phyloP scores from a whole-genome alignment of 495 filamentous ascomycete species.

The Acidiella bohemica region DNA sequence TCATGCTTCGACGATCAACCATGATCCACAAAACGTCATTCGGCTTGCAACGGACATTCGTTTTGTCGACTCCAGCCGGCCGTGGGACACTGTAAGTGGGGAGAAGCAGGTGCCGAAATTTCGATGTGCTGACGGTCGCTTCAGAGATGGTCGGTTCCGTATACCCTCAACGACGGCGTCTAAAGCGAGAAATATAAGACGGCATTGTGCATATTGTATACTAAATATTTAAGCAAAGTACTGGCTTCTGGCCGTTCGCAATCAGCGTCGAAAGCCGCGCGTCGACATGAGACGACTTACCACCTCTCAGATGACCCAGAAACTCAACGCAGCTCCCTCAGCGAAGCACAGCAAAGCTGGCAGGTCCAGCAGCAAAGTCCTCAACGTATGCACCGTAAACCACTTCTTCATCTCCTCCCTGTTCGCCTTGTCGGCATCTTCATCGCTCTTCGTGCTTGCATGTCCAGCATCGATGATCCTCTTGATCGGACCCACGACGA shows the following conservation, averaged over 20 bases:
- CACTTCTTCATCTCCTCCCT: conserved; percentile 26
- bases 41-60: conserved; percentile 21
- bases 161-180: too few relatives aligned
- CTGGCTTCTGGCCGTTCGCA: too few relatives aligned
- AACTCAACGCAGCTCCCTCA: conserved; percentile 12
- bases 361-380: conserved; percentile 15
- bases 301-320: conserved; percentile 19
- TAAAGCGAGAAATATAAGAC: too few relatives aligned
- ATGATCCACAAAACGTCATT: conserved; percentile 19
- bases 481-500: conserved; percentile 7
- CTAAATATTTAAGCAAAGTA: too few relatives aligned
- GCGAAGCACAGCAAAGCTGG: conserved; percentile 17
- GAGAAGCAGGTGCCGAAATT: too few relatives aligned
- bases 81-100: too few relatives aligned
- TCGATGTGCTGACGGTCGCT: too few relatives aligned
- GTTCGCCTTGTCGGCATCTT: conserved; percentile 21
- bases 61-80: too few relatives aligned
- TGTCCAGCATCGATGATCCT: conserved; percentile 12
- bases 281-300: too few relatives aligned
- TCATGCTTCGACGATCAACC: conserved; percentile 21
- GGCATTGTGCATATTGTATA: too few relatives aligned
- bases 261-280: too few relatives aligned
- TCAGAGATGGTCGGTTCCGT: too few relatives aligned
- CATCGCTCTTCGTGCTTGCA: conserved; percentile 6
- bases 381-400: conserved; percentile 12